A percentile compares a stretch with the other conserved stretches of the same genome.
Conservation (phyloP, 139 green algal genomes). For the Bryopsis sp. region DNA sequence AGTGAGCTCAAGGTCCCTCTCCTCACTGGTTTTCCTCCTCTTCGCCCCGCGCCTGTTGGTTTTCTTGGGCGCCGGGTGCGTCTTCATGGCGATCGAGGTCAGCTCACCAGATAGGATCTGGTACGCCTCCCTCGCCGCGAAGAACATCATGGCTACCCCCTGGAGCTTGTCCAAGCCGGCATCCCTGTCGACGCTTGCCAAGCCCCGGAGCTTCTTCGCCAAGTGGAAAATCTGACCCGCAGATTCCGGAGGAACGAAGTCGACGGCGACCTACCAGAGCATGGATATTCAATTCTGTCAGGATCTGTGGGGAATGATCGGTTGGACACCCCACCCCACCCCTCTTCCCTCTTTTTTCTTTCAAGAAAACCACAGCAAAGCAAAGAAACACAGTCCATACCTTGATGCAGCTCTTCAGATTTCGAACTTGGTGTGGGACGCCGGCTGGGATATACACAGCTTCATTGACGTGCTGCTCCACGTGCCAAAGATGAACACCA, state of each 20-base stretch:
- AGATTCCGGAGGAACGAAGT: conserved; percentile 4
- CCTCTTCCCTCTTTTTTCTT: too few relatives aligned
- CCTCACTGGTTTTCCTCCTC: too few relatives aligned
- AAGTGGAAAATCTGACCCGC: neutral
- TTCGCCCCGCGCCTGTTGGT: too few relatives aligned
- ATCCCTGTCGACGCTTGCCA: neutral
- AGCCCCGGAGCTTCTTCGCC: neutral
- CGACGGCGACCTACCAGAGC: neutral
- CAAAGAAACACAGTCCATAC: neutral
- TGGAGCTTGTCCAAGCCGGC: neutral
- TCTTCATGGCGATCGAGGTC: too few relatives aligned
- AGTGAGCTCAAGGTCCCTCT: too few relatives aligned
- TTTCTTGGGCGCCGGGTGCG: too few relatives aligned
- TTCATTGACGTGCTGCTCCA: conserved; percentile 68
- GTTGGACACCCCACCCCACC: too few relatives aligned
- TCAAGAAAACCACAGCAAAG: neutral
- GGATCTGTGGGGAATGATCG: too few relatives aligned
- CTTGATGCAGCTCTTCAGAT: conserved; percentile 6
- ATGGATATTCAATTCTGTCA: too few relatives aligned
- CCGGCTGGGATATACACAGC: conserved; percentile 82
- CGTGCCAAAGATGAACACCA: conserved; percentile 54
- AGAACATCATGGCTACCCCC: neutral
- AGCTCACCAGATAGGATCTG: too few relatives aligned
- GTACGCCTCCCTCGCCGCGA: neutral
- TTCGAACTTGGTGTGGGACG: conserved; percentile 78